A percentile compares a stretch with the other conserved stretches of the same genome.
These are phyloP conservation scores for Fusarium bactridioides DNA, from an alignment of 2,329 filamentous ascomycete genomes.

Conservation along the genomic window DNA sequence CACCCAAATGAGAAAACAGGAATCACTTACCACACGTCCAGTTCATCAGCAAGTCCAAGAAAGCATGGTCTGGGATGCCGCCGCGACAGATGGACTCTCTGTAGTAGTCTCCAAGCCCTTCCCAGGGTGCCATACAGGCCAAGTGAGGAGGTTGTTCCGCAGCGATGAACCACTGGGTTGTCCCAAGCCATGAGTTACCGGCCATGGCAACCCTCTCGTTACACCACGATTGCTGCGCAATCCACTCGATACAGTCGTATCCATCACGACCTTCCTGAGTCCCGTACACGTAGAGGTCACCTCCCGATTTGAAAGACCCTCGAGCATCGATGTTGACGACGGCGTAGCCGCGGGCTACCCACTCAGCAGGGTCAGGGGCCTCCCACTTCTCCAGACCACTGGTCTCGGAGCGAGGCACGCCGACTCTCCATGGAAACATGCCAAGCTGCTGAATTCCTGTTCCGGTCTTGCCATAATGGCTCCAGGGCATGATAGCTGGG, in stretches of 20 bases:
- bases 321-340: background rate
- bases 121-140: background rate
- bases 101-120: background rate
- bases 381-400: background rate
- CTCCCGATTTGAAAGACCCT: background rate
- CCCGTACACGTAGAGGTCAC: background rate
- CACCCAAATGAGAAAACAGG: background rate
- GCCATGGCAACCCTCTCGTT: background rate
- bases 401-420: background rate
- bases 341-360: background rate
- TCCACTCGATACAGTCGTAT: background rate
- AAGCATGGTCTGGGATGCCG: background rate
- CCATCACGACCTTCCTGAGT: background rate
- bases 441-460: background rate
- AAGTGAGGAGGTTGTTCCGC: background rate
- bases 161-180: background rate
- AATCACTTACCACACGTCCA: background rate
- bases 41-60: background rate
- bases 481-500: background rate
- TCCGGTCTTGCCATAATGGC: background rate
- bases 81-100: background rate
- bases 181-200: background rate
- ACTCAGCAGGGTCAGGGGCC: background rate
- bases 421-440: background rate
- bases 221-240: background rate